Base-by-base conservation (phyloP, 2,329 filamentous ascomycete species). In the Leptoxyphium fumago region DNA sequence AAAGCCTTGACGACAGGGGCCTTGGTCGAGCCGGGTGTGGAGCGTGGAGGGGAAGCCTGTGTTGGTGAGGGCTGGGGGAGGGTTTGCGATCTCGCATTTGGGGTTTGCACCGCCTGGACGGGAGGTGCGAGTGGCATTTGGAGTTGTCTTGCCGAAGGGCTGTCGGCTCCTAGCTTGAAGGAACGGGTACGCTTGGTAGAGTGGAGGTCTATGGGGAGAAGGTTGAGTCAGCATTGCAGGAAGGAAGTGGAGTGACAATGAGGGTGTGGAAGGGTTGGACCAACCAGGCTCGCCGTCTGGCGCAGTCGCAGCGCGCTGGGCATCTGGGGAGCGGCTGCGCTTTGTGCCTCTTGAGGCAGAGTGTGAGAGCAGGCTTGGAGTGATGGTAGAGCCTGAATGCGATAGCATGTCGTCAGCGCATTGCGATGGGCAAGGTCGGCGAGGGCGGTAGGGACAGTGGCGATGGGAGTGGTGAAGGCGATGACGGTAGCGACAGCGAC, bases 1-100 rank as follows among this genome's bases (percentile, higher is more conserved):
- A 98, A 72, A 1, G 91, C 91, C 66, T 98, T 98, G 54, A 96
- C 73, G 8, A 89, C 84, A 9, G 72, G 59, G 28, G 78, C 73
- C 66, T 93, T 93, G n/a, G 55, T 56, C 11, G 61, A 61, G 29
- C 80, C 80, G 5, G 84, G 83, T 2, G 86, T 86, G 2, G 81
- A 75, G 64, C 89, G 91, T 17, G 84, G 78, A 13, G 86, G 74
- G 11, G 77, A 78, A 14, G 68, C 62, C 49, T 77, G 84, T 15
- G 67, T 65, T 11, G 76, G 75, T 15, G 75, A 75, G 8, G 58
- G 57, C 45, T 72, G 69, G 34, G 70, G 65, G 36, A 71, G 59
- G 38, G 63, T 54, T 48, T 70, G 63, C n/a, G 63, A 64, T 51
- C 61, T 77, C 64, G 65, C 68, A 65, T 63, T 75, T 46, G 68